phyloP scores from a whole-genome alignment of 495 filamentous ascomycete genomes.

The Xylaria intraflava region DNA sequence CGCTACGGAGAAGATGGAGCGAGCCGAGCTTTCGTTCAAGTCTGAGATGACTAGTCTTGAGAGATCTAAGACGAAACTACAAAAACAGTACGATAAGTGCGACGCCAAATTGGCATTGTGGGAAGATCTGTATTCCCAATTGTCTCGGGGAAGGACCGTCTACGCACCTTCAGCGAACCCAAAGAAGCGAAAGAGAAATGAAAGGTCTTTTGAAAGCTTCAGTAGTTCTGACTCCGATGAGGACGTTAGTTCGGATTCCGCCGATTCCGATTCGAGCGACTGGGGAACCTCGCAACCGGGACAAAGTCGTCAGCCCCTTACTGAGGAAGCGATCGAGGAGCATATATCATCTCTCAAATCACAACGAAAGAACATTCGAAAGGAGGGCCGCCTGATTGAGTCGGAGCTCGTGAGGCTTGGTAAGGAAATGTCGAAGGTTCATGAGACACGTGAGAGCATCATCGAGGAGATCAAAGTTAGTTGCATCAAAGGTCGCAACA shows the following conservation, averaged over 20 bases:
- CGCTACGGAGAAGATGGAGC: conserved; percentile 9
- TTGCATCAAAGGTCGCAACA: conserved; percentile 54
- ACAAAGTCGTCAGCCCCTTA: conserved; percentile 10
- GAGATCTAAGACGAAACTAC: background rate
- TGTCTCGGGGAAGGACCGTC: conserved; percentile 42
- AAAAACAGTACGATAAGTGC: conserved; percentile 34
- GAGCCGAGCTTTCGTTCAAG: conserved; percentile 29
- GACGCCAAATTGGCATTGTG: conserved; percentile 33
- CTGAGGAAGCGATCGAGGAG: conserved; percentile 18
- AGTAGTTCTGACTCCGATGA: conserved; percentile 19
- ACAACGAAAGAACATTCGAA: conserved; percentile 25
- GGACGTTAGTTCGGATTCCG: conserved; percentile 6
- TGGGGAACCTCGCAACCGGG: conserved; percentile 23
- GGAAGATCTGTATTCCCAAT: conserved; percentile 39
- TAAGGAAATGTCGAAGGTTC: conserved; percentile 19
- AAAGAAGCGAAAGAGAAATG: conserved; percentile 29
- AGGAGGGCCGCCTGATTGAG: conserved; percentile 6
- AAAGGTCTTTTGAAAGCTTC: conserved; percentile 10
- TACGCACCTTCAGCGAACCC: conserved; percentile 36
- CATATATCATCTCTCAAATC: conserved; percentile 18
- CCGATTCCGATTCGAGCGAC: conserved; percentile 20
- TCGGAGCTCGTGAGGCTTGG: conserved; percentile 2
- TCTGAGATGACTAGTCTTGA: conserved; percentile 23
- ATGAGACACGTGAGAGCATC: conserved; percentile 14
- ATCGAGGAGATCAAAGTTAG: conserved; percentile 31